A percentile compares a stretch with the other conserved stretches of the same genome.
These are phyloP conservation scores for Cephalotrichum gorgonifer DNA, from an alignment of 2,329 filamentous ascomycete genomes.

Conservation along the genomic window DNA sequence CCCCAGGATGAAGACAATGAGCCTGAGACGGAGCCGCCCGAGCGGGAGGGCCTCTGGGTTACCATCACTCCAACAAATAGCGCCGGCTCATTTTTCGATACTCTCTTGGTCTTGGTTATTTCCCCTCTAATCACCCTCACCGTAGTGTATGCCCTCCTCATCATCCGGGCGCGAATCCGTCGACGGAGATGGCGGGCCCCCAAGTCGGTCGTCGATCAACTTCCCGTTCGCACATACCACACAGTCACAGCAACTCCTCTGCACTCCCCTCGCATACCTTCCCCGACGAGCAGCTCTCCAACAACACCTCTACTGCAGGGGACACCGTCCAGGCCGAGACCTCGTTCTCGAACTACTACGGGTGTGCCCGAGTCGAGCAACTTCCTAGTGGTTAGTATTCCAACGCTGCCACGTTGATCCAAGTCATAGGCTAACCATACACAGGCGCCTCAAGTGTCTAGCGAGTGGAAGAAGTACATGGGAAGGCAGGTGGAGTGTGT, in stretches of 20 bases:
- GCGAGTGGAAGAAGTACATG: conserved; percentile 58
- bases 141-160: conserved; percentile 80
- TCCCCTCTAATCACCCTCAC: conserved; percentile 88
- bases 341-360: conserved; percentile 56
- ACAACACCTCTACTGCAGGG: conserved; percentile 72
- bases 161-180: conserved; percentile 80
- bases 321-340: conserved; percentile 37
- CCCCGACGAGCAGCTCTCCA: conserved; percentile 54
- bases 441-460: conserved; percentile 26
- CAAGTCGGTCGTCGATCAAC: conserved; percentile 85
- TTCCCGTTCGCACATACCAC: conserved; percentile 94
- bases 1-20: conserved; percentile 11
- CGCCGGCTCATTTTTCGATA: conserved; percentile 90
- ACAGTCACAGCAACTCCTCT: conserved; percentile 59
- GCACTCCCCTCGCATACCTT: conserved; percentile 47
- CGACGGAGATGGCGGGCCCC: conserved; percentile 91
- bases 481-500: conserved; percentile 75
- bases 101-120: conserved; percentile 88
- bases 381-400: background rate
- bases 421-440: conserved; percentile 27
- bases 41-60: conserved; percentile 83
- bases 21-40: conserved; percentile 23
- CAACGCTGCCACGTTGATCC: conserved; percentile 21
- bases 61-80: conserved; percentile 86
- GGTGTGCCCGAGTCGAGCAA: conserved; percentile 44